These are phyloP conservation scores for Ettlia oleoabundans DNA, from an alignment of 139 green algal species.

Conservation along the genomic window DNA sequence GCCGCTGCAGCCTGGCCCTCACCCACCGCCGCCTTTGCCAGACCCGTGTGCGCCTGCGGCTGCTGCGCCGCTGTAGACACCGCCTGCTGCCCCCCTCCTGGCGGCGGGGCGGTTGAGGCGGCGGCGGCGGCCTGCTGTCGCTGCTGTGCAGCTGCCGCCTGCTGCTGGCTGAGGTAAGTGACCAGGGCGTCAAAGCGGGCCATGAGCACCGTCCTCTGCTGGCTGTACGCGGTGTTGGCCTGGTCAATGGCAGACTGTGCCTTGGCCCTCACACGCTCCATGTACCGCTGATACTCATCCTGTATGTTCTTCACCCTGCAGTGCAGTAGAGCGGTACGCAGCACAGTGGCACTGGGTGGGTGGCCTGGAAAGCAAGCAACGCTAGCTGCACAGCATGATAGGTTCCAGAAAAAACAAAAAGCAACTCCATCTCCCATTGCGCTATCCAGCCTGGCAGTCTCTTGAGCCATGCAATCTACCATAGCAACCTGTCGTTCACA, in stretches of 20 bases:
- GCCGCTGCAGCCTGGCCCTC: conserved; percentile 11
- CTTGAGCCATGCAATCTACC: too few relatives aligned
- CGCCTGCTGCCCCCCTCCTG: conserved; percentile 13
- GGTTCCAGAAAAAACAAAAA: too few relatives aligned
- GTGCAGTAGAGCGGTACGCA: too few relatives aligned
- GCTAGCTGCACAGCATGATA: neutral
- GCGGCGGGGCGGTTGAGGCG: too few relatives aligned
- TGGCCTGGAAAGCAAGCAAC: neutral
- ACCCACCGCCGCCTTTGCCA: conserved; percentile 9
- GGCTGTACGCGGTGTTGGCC: conserved; percentile 81
- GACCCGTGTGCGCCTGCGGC: conserved; percentile 13
- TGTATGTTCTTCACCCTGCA: conserved; percentile 74
- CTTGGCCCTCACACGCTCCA: conserved; percentile 81
- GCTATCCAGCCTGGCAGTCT: neutral
- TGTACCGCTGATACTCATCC: conserved; percentile 88
- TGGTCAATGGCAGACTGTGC: conserved; percentile 83
- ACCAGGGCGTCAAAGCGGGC: conserved; percentile 72
- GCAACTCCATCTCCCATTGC: too few relatives aligned
- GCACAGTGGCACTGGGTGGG: too few relatives aligned
- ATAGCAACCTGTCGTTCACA: too few relatives aligned
- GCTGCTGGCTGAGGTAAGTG: conserved; percentile 65
- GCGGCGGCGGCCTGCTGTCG: conserved; percentile 10
- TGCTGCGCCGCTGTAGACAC: conserved; percentile 2
- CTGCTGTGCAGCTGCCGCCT: conserved; percentile 26
- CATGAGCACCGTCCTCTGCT: conserved; percentile 62